A percentile compares a stretch with the other conserved stretches of the same genome.
These are phyloP conservation scores for Arthrobotrys entomopaga DNA, from an alignment of 2,329 filamentous ascomycete genomes.

Conservation along the genomic window DNA sequence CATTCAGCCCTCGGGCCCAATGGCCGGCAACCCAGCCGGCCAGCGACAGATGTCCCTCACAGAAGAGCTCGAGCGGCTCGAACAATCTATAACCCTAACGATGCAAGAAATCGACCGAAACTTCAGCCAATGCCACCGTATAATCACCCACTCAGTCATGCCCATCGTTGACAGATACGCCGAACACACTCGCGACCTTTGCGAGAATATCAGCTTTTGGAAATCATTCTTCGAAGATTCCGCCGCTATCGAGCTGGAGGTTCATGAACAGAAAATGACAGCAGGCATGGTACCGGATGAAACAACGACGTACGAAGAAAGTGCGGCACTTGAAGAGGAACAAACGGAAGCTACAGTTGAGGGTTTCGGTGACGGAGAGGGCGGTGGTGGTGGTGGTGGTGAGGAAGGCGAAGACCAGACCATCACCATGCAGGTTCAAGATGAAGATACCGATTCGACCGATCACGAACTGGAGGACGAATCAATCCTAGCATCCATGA, in stretches of 20 bases:
- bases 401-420: conserved; percentile 27
- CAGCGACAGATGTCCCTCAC: conserved; percentile 74
- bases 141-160: conserved; percentile 91
- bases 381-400: neutral
- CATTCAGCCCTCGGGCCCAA: conserved; percentile 40
- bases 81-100: conserved; percentile 95
- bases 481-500: conserved; percentile 73
- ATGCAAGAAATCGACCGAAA: conserved; percentile 99
- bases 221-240: conserved; percentile 99
- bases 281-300: conserved; percentile 71
- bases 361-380: conserved; percentile 6
- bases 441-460: conserved; percentile 58
- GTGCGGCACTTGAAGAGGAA: conserved; percentile 57
- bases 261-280: conserved; percentile 72
- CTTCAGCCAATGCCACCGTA: conserved; percentile 94
- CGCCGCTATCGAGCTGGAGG: conserved; percentile 93
- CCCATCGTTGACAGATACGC: conserved; percentile 95
- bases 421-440: conserved; percentile 57
- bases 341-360: conserved; percentile 42
- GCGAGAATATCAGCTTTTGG: conserved; percentile 91
- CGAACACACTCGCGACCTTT: conserved; percentile 90
- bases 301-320: conserved; percentile 62
- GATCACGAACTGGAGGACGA: conserved; percentile 66
- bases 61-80: conserved; percentile 93
- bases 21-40: conserved; percentile 29